Evolutionary conservation across 805 yeast species (phyloP), one percentile per base, ranked within the genome.

Genomic region (Nakazawaea ernobii): DNA sequence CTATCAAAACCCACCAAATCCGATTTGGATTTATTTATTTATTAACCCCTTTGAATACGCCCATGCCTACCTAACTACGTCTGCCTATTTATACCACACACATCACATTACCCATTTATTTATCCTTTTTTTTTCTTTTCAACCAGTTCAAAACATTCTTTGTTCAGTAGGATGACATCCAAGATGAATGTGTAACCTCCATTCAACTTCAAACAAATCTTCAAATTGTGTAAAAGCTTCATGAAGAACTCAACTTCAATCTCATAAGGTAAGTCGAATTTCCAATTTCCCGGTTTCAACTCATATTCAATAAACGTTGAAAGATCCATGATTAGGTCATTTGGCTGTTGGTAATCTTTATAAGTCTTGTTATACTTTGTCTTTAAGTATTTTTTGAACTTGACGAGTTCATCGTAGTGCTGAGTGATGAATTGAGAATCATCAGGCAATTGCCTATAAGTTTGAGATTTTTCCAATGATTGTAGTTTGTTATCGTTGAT

Each of bases 101-200:
- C n/a, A n/a, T n/a, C n/a, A n/a, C n/a, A n/a, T n/a, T n/a, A n/a
- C n/a, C n/a, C n/a, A n/a, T n/a, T n/a, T n/a, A n/a, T n/a, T 6
- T 47, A 45, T 2, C 55, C 55, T 24, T 51, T 39, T 17, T 54
- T 53, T 27, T 56, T 55, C 39, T 52, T 58, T 46, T 74, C 77
- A 49, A 74, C 67, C 20, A 57, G 57, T 42, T 76, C 77, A 54
- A 77, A 77, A 9, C 68, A 66, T 48, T 61, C 57, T 46, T 75
- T 77, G 51, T 75, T 77, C 43, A 76, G 73, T 17, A 79, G 56
- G 37, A 82, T 57, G 1, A 82, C 67, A 55, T 83, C 89, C 55
- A 83, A 70, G 10, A 78, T 70, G 45, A 75, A 75, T 2, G 82
- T 68, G 54, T 79, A 75, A 1, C 82, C 84, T 14, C 84, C 83